Evolutionary conservation across 2,329 filamentous ascomycete genomes (phyloP), one percentile per base, ranked within the genome.

Genomic region (Sarocladiaceae sp.): DNA sequence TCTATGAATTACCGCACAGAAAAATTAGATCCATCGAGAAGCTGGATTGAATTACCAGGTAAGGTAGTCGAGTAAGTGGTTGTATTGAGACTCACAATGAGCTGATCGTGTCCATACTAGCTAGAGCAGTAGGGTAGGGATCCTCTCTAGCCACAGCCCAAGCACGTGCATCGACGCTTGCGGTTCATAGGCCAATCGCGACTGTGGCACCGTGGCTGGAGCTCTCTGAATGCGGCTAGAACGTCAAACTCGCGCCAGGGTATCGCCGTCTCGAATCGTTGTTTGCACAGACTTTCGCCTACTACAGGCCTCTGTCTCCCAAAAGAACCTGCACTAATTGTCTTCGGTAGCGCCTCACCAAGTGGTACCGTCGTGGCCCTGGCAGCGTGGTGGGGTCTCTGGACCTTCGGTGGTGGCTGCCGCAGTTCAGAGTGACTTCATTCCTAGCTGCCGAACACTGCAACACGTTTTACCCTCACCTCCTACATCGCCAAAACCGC

Each of bases 161-260:
- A 39, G 26, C 37, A 41, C 37, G 37, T 41, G 37, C 37, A 41
- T 16, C 15, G 37, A 41, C 37, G 37, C 37, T 41, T 41, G 37
- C 37, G 37, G 37, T 41, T 41, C 37, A 41, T 41, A 41, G 37
- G 37, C 37, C 37, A 41, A 41, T 41, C 5, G 37, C 37, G 16
- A 6, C 20, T 3, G 23, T 41, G 37, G 37, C 37, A n/a, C 23
- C 37, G 37, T 27, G 37, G 37, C 37, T 41, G 37, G 37, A 41
- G 37, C 37, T 41, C 37, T n/a, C 24, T 41, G 23, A 16, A 41
- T 41, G 10, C 6, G 37, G 37, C 37, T 39, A 39, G 34, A 26
- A 12, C 18, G 12, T n/a, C 6, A 19, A 4, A 6, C 11, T 21
- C 18, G 15, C 4, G 29, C 37, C 37, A 41, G 23, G 23, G 23